Evolutionary conservation across 129 eudicot genomes (phyloP).

Genomic region (Escallonia rubra): DNA sequence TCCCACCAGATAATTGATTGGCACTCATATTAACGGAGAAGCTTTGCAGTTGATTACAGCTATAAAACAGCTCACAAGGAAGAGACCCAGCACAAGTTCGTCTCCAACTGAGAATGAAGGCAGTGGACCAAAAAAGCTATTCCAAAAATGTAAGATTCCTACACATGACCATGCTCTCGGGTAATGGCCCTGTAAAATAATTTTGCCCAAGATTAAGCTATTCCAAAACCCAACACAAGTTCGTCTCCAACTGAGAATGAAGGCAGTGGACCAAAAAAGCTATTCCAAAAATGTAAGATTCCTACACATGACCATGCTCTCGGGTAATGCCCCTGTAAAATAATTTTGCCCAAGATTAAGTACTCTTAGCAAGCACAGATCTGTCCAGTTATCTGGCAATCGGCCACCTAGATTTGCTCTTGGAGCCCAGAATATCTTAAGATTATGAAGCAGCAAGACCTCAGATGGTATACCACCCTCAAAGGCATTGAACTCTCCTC

Average conservation of each 20-base stretch:
- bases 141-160: too few species aligned
- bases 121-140: conserved; percentile 19
- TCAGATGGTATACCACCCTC: conserved; percentile 28
- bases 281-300: conserved; percentile 30
- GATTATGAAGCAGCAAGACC: conserved; percentile 21
- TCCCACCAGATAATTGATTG: conserved; percentile 24
- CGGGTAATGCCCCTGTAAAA: conserved; percentile 14
- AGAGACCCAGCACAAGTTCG: conserved; percentile 8
- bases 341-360: conserved; percentile 30
- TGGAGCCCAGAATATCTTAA: conserved; percentile 32
- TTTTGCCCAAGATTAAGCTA: too few species aligned
- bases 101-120: conserved; percentile 17
- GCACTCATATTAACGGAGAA: conserved; percentile 20
- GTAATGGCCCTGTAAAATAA: too few species aligned
- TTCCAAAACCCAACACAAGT: too few species aligned
- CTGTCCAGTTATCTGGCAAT: conserved; percentile 22
- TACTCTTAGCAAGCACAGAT: conserved; percentile 10
- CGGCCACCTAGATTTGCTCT: conserved; percentile 31
- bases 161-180: too few species aligned
- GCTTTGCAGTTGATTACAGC: conserved; percentile 17
- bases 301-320: conserved; percentile 16
- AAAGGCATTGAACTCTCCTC: conserved; percentile 36
- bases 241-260: too few species aligned
- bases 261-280: too few species aligned
- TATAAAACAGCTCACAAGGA: conserved; percentile 4